Evolutionary conservation across 1,284 basidiomycete genomes (phyloP).

Genomic region (Sporisorium reilianum): DNA sequence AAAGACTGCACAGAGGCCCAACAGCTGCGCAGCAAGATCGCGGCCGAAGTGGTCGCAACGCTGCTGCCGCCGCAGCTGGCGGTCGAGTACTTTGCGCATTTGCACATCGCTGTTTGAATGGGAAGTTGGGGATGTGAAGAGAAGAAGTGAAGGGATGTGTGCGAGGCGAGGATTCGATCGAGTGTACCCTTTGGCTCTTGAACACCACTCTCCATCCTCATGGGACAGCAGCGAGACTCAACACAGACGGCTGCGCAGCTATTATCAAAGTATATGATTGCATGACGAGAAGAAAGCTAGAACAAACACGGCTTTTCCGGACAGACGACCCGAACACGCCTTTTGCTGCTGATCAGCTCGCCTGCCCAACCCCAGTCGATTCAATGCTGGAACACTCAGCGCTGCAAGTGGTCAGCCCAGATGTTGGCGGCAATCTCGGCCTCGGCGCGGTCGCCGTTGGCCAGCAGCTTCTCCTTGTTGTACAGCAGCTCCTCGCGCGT

Average conservation of each 20-base stretch:
- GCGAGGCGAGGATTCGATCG: not conserved
- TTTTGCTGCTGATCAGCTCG: slow-evolving; percentile 13
- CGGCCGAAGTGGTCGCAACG: slow-evolving; percentile 30
- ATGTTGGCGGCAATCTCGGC: slow-evolving; percentile 76
- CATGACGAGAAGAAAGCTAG: slow-evolving; percentile 13
- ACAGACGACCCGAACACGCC: slow-evolving; percentile 2
- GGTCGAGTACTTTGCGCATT: slow-evolving; percentile 20
- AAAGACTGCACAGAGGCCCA: slow-evolving; percentile 21
- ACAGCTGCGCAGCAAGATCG: slow-evolving; percentile 27
- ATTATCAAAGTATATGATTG: slow-evolving; percentile 25
- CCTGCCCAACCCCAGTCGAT: not conserved
- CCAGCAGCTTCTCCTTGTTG: slow-evolving; percentile 92
- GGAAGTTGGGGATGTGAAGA: not conserved
- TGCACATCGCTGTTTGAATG: slow-evolving; percentile 4
- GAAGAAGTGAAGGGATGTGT: too few species aligned
- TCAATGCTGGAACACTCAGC: slow-evolving; percentile 35
- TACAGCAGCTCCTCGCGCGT: slow-evolving; percentile 98
- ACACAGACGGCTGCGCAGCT: too few species aligned
- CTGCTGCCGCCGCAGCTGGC: slow-evolving; percentile 26
- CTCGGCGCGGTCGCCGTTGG: slow-evolving; percentile 95
- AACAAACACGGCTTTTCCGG: too few species aligned
- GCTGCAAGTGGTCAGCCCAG: slow-evolving; percentile 64
- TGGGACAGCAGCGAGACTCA: not conserved
- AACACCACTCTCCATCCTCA: not conserved
- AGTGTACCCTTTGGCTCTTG: not conserved